Conservation (phyloP, 441 rosid species). For the Metrosideros polymorpha region DNA sequence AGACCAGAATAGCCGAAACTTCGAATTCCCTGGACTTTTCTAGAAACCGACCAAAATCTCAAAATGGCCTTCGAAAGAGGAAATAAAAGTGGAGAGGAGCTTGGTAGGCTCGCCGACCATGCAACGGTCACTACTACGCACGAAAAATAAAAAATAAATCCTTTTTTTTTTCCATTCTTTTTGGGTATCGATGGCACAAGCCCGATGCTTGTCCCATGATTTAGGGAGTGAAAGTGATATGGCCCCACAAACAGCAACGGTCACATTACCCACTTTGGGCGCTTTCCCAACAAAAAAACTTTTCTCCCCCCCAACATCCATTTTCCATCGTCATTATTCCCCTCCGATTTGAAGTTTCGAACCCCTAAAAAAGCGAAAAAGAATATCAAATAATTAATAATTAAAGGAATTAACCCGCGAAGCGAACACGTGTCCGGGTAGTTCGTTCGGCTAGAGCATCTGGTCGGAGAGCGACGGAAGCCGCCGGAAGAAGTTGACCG, state of each 20-base stretch:
- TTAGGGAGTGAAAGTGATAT: background rate
- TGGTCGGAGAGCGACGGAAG: conserved; percentile 62
- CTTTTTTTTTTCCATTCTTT: no score
- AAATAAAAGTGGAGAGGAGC: no score
- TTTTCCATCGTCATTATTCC: background rate
- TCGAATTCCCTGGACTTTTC: no score
- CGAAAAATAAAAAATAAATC: no score
- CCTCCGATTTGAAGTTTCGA: background rate
- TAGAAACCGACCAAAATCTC: no score
- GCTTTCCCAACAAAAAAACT: background rate
- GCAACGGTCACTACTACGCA: no score
- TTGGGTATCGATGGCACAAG: background rate
- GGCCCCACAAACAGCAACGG: background rate
- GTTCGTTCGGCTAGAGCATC: conserved; percentile 20
- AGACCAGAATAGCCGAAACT: no score
- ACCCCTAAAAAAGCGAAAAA: background rate
- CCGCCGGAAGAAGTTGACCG: conserved; percentile 48
- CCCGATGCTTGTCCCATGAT: background rate
- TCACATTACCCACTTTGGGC: background rate
- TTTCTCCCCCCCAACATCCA: background rate
- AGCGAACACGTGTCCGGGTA: background rate
- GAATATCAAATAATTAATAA: background rate
- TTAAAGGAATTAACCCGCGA: background rate
- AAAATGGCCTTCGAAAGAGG: no score
- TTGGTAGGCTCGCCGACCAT: no score